Evolutionary conservation across 257 asterid genomes (phyloP).

Genomic region (Jasminum sambac): DNA sequence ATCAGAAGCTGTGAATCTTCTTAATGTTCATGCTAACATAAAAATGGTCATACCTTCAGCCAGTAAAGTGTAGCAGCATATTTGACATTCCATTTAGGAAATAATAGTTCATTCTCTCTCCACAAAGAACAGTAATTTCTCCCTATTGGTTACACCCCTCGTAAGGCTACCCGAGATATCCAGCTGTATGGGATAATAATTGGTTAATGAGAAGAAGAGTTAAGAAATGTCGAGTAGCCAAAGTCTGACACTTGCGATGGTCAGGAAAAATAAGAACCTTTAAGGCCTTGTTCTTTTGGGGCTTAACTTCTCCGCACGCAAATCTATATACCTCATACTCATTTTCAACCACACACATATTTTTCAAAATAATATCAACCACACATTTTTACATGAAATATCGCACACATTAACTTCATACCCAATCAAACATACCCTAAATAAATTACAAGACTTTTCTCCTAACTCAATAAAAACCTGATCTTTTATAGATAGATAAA

Average conservation of each 20-base stretch:
- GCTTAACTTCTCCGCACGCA: too few species aligned
- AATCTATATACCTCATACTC: too few species aligned
- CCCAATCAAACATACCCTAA: too few species aligned
- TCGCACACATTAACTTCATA: too few species aligned
- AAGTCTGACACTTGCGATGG: slow-evolving; percentile 67
- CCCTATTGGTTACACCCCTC: slow-evolving; percentile 97
- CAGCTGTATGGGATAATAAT: slow-evolving; percentile 64
- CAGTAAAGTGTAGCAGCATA: slow-evolving; percentile 75
- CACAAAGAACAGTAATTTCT: slow-evolving; percentile 71
- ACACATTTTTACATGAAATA: too few species aligned
- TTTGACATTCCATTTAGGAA: slow-evolving; percentile 84
- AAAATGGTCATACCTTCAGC: slow-evolving; percentile 67
- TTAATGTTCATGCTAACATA: slow-evolving; percentile 20
- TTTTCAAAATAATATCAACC: too few species aligned
- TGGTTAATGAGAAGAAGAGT: slow-evolving; percentile 82
- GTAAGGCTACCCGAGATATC: slow-evolving; percentile 85
- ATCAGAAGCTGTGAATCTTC: neutral
- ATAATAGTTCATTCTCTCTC: slow-evolving; percentile 80
- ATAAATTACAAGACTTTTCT: too few species aligned
- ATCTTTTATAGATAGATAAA: too few species aligned
- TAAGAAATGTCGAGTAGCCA: slow-evolving; percentile 73
- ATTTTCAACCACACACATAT: too few species aligned
- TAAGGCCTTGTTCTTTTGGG: too few species aligned
- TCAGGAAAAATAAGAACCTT: slow-evolving; percentile 1
- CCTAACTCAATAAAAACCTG: too few species aligned